A percentile compares a stretch with the other conserved stretches of the same genome.
These are phyloP conservation scores for Talaromyces sp. DNA, from an alignment of 2,329 filamentous ascomycete genomes.

Conservation along the genomic window DNA sequence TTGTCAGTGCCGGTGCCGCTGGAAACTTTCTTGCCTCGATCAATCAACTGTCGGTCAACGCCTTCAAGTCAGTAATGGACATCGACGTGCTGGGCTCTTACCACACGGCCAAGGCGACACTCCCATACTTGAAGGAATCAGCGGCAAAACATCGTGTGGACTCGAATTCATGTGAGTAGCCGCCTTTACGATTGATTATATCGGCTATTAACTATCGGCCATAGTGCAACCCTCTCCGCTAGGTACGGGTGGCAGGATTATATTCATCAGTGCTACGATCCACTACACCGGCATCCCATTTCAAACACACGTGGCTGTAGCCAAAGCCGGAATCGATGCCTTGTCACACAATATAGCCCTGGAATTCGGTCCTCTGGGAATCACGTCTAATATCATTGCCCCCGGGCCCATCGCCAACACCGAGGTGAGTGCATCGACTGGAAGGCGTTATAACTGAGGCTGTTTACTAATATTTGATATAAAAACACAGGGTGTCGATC, in stretches of 20 bases:
- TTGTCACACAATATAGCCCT: constrained; percentile 74
- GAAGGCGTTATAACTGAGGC: neutral
- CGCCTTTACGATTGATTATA: neutral
- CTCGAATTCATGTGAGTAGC: constrained; percentile 46
- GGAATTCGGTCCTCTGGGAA: constrained; percentile 82
- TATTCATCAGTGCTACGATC: constrained; percentile 86
- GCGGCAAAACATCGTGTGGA: constrained; percentile 59
- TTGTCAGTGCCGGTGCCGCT: constrained; percentile 75
- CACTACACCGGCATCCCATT: constrained; percentile 84
- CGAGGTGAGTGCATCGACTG: constrained; percentile 46
- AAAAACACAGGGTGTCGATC: constrained; percentile 54
- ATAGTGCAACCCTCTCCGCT: constrained; percentile 34
- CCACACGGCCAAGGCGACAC: constrained; percentile 88
- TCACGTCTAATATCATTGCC: constrained; percentile 83
- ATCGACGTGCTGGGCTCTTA: constrained; percentile 93
- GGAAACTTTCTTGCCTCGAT: constrained; percentile 93
- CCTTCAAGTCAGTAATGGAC: constrained; percentile 92
- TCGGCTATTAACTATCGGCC: neutral
- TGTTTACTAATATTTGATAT: neutral
- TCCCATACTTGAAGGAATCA: constrained; percentile 76
- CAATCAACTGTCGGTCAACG: constrained; percentile 75
- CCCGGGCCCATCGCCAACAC: constrained; percentile 83
- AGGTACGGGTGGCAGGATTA: constrained; percentile 72
- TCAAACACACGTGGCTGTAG: constrained; percentile 84
- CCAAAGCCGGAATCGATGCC: constrained; percentile 87